Evolutionary conservation across 2,329 filamentous ascomycete species (phyloP).

Genomic region (Neurospora sp.): DNA sequence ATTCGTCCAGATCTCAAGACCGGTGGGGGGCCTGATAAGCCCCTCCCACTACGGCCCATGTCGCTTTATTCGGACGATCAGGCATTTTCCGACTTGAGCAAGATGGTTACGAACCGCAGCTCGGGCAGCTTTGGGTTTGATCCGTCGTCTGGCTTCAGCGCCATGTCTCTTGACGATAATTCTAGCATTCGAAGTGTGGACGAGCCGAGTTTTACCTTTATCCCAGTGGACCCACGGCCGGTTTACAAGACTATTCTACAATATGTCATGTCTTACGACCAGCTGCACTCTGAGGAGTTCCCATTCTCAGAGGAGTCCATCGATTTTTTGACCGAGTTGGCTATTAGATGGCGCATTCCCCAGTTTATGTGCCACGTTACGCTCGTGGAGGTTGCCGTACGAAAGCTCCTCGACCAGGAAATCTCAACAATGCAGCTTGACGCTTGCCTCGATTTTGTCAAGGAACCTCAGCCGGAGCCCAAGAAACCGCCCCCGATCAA

Average conservation of each 20-base stretch:
- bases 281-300: slow-evolving; percentile 43
- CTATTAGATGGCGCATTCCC: slow-evolving; percentile 81
- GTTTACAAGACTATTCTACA: slow-evolving; percentile 78
- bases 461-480: slow-evolving; percentile 56
- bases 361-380: slow-evolving; percentile 70
- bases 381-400: slow-evolving; percentile 73
- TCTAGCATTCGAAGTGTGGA: slow-evolving; percentile 45
- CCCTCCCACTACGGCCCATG: slow-evolving; percentile 44
- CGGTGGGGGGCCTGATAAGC: slow-evolving; percentile 42
- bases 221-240: slow-evolving; percentile 71
- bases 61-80: slow-evolving; percentile 39
- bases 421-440: slow-evolving; percentile 75
- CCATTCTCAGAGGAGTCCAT: slow-evolving; percentile 68
- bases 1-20: slow-evolving; percentile 75
- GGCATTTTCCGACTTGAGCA: slow-evolving; percentile 42
- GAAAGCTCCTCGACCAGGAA: slow-evolving; percentile 79
- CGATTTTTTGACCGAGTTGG: slow-evolving; percentile 78
- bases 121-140: slow-evolving; percentile 43
- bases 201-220: slow-evolving; percentile 73
- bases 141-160: slow-evolving; percentile 56
- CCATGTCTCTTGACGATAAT: slow-evolving; percentile 52
- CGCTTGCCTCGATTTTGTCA: slow-evolving; percentile 71
- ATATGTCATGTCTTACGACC: slow-evolving; percentile 61
- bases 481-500: slow-evolving; percentile 53
- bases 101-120: slow-evolving; percentile 38